These are phyloP conservation scores for Allantophomopsis cytisporea DNA, from an alignment of 2,329 filamentous ascomycete species.

Conservation along the genomic window DNA sequence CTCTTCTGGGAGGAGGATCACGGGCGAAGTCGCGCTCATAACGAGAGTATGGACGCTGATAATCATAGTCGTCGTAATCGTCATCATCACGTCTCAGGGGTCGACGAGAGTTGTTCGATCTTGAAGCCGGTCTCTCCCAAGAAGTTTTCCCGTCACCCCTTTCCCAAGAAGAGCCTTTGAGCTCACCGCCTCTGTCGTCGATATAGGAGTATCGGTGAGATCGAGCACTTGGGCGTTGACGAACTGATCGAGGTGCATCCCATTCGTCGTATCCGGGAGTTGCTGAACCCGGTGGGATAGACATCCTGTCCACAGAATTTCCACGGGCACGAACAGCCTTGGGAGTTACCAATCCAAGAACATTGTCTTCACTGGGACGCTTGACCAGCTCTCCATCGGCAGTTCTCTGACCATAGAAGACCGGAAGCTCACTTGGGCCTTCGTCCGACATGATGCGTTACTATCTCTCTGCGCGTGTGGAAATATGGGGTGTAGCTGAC, in stretches of 20 bases:
- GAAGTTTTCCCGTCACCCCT: too few species aligned
- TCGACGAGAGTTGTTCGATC: conserved; percentile 5
- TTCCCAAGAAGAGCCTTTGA: too few species aligned
- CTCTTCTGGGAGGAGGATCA: conserved; percentile 1
- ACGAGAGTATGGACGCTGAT: too few species aligned
- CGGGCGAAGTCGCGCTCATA: conserved; percentile 4
- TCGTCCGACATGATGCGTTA: conserved; percentile 7
- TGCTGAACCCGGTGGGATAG: conserved; percentile 7
- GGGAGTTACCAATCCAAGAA: too few species aligned
- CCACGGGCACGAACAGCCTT: too few species aligned
- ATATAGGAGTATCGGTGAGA: too few species aligned
- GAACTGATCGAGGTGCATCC: too few species aligned
- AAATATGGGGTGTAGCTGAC: too few species aligned
- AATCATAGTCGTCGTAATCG: conserved; percentile 3
- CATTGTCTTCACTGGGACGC: conserved; percentile 5
- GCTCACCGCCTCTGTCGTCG: too few species aligned
- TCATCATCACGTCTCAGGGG: conserved; percentile 8
- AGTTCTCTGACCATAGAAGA: conserved; percentile 8
- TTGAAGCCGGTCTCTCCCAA: conserved; percentile 7
- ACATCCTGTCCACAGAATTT: conserved; percentile 1
- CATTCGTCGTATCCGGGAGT: not conserved
- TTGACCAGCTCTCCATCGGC: conserved; percentile 10
- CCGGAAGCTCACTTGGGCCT: conserved; percentile 9
- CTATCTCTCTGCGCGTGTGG: too few species aligned
- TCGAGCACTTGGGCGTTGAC: too few species aligned